Percentiles rank a stretch among this genome's conserved stretches.
These are phyloP conservation scores for Stylonectria norvegica DNA, from an alignment of 2,329 filamentous ascomycete genomes.

Conservation along the genomic window DNA sequence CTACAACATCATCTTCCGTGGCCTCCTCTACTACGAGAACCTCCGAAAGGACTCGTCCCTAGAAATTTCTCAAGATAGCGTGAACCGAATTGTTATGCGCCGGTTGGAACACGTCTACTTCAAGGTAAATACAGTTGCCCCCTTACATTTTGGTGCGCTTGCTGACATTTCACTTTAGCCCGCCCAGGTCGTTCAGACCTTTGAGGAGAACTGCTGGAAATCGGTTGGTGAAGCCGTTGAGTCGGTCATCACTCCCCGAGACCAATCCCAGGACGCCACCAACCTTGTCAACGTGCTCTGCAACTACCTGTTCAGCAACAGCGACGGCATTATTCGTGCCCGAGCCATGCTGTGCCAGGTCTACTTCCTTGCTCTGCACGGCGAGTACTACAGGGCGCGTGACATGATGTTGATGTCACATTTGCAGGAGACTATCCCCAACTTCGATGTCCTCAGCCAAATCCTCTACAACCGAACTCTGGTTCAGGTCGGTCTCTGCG, in stretches of 20 bases:
- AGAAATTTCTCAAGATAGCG: constrained; percentile 75
- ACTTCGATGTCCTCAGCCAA: constrained; percentile 94
- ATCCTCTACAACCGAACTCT: constrained; percentile 98
- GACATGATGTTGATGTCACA: constrained; percentile 99
- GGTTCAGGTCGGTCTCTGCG: constrained; percentile 96
- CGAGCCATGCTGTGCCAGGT: constrained; percentile 98
- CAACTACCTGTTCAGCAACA: constrained; percentile 91
- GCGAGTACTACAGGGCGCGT: constrained; percentile 95
- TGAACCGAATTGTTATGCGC: constrained; percentile 92
- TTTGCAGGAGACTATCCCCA: constrained; percentile 92
- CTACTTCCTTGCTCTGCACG: constrained; percentile 95
- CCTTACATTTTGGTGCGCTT: neutral
- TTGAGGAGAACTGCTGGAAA: constrained; percentile 95
- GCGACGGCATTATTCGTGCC: constrained; percentile 92
- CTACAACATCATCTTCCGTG: constrained; percentile 89
- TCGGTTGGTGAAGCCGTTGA: constrained; percentile 65
- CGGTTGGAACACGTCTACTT: constrained; percentile 97
- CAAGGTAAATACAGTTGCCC: constrained; percentile 85
- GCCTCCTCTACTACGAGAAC: constrained; percentile 82
- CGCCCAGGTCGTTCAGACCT: constrained; percentile 83
- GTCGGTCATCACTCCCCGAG: constrained; percentile 76
- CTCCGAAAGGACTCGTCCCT: constrained; percentile 68
- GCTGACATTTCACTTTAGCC: constrained; percentile 51
- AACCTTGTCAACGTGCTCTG: constrained; percentile 81
- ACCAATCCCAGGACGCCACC: constrained; percentile 63